These are phyloP conservation scores for Nicotiana obtusifolia DNA, from an alignment of 257 asterid species.

Conservation along the genomic window DNA sequence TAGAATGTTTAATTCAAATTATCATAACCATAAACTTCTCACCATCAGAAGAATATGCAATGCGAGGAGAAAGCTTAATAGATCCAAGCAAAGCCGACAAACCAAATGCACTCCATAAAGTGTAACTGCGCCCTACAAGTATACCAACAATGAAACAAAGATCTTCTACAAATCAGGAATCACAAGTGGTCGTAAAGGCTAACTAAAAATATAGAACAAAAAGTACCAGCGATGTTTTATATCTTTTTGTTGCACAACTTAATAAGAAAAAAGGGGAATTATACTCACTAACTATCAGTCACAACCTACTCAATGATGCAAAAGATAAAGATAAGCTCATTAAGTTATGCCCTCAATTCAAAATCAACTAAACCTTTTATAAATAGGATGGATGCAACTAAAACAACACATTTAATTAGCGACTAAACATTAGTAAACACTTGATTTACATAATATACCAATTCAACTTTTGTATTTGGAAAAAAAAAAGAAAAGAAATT, in stretches of 20 bases:
- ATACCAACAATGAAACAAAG: background rate
- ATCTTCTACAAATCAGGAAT: background rate
- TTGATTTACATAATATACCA: background rate
- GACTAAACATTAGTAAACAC: background rate
- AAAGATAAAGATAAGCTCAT: background rate
- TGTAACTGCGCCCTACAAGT: constrained; percentile 20
- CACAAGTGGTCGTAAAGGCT: background rate
- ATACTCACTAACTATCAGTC: background rate
- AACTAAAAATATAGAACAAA: background rate
- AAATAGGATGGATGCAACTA: background rate
- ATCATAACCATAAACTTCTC: background rate
- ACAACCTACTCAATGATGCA: background rate
- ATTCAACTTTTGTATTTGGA: background rate
- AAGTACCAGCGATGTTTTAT: background rate
- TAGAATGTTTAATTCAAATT: background rate
- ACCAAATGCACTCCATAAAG: constrained; percentile 17
- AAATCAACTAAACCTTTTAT: background rate
- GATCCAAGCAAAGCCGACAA: constrained; percentile 29
- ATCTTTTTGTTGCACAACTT: background rate
- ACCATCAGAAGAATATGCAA: constrained; percentile 33
- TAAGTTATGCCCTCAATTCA: background rate
- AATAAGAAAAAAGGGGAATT: background rate
- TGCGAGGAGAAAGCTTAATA: constrained; percentile 14
- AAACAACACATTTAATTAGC: background rate
- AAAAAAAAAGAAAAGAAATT: background rate